Evolutionary conservation across 2,329 filamentous ascomycete species (phyloP), one percentile per base, ranked within the genome.

Genomic region (Davidsoniella neocaledoniae): DNA sequence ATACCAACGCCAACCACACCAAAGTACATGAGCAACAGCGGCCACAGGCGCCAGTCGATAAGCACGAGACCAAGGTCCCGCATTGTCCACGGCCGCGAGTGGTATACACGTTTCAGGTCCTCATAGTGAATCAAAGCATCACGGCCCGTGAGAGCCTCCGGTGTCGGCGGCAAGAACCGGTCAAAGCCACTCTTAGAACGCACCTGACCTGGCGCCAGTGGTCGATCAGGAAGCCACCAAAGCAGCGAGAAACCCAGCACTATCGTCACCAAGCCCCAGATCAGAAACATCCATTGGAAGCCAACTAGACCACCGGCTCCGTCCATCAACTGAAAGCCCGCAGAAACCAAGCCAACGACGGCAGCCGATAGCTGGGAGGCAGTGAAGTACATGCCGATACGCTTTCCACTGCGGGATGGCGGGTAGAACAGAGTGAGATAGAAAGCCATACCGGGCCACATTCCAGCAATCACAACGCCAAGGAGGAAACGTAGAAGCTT

Each of bases 391-490:
- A 82, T 77, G 37, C 87, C 87, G 55, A 94, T 93, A 38, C 87
- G 76, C 67, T 91, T 93, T 12, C 84, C 87, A 1, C 83, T 91
- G 10, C 84, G 75, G 5, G 83, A 85, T 0, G 87, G 86, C 5
- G 87, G 87, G 60, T 94, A 94, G 69, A 94, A 94, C 6, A 94
- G 72, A 0, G 87, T 93, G 43, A 94, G 71, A 60, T 94, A 94
- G 63, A 91, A 91, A 8, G 86, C 78, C 87, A 94, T 94, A 46
- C 87, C 87, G 0, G 87, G 87, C 87, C 87, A 94, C 81, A 94
- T 87, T 43, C 87, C 87, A 1, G 87, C 87, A 61, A 88, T 88
- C 21, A 94, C 86, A 12, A 91, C 74, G 44, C 87, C 87, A 5
- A 94, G 75, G 9, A 94, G 71, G 50, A 94, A 81, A 6, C 87